Evolutionary conservation across 2,329 filamentous ascomycete genomes (phyloP).

Genomic region (Fusarium drepaniforme): DNA sequence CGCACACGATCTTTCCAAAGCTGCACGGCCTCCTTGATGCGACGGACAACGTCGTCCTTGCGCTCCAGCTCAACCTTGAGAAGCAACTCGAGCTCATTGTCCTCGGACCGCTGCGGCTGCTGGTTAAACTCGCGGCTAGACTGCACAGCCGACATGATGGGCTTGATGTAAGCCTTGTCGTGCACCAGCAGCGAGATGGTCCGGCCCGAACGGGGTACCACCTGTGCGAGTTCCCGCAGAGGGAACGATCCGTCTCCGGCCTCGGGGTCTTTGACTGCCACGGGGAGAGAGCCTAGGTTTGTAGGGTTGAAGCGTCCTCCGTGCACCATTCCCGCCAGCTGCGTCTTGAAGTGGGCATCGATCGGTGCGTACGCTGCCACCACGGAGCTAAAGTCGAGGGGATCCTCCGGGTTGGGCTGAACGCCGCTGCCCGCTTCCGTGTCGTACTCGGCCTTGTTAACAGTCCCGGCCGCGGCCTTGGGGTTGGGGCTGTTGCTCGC

Average conservation of each 20-base stretch:
- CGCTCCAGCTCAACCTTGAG: constrained; percentile 66
- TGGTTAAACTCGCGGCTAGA: constrained; percentile 67
- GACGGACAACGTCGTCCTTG: constrained; percentile 58
- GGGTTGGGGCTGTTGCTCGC: constrained; percentile 46
- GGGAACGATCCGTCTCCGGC: constrained; percentile 54
- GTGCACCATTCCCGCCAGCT: constrained; percentile 54
- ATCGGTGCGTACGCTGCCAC: constrained; percentile 56
- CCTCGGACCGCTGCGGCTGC: constrained; percentile 68
- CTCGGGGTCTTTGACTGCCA: constrained; percentile 51
- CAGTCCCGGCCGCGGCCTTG: constrained; percentile 29
- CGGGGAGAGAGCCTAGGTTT: constrained; percentile 59
- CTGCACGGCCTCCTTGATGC: constrained; percentile 61
- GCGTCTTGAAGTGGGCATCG: constrained; percentile 58
- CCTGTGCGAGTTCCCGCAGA: constrained; percentile 67
- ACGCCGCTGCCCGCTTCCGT: constrained; percentile 29
- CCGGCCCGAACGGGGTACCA: constrained; percentile 61
- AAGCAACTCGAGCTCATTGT: constrained; percentile 70
- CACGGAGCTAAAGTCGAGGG: constrained; percentile 63
- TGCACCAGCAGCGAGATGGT: constrained; percentile 57
- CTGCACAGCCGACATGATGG: constrained; percentile 68
- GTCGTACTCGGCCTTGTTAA: constrained; percentile 35
- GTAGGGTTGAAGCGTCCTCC: constrained; percentile 67
- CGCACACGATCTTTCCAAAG: constrained; percentile 65
- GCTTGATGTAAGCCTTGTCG: constrained; percentile 61
- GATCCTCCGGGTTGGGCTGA: constrained; percentile 55